phyloP scores from a whole-genome alignment of 768 basidiomycete species.

The Tylopilus rubrobrunneus region DNA sequence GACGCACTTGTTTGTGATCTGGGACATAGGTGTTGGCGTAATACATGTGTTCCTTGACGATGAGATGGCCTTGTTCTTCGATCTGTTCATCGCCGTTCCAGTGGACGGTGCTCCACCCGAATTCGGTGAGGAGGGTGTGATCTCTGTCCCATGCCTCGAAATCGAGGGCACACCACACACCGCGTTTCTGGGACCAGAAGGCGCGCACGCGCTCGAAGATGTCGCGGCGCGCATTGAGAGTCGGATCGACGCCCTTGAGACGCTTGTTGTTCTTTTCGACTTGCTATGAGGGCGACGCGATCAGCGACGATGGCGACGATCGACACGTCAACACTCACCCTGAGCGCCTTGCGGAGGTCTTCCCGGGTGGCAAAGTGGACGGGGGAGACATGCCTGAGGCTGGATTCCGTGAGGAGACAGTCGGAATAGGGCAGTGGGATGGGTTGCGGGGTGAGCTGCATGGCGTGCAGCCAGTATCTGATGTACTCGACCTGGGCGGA shows the following conservation, averaged over 20 bases:
- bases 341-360: conserved; percentile 55
- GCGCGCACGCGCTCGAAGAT: conserved; percentile 66
- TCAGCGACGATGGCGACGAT: not conserved
- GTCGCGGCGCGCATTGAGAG: conserved; percentile 52
- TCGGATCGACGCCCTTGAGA: conserved; percentile 59
- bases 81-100: conserved; percentile 53
- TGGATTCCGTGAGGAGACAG: conserved; percentile 60
- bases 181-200: conserved; percentile 58
- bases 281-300: conserved; percentile 37
- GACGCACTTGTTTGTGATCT: conserved; percentile 53
- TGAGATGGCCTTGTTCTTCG: conserved; percentile 53
- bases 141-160: conserved; percentile 84
- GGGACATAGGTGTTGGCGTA: conserved; percentile 65
- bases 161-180: conserved; percentile 76
- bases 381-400: conserved; percentile 56
- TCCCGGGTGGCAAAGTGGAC: conserved; percentile 52
- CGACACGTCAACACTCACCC: conserved; percentile 37
- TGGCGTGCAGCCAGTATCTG: conserved; percentile 78
- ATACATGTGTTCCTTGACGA: conserved; percentile 56
- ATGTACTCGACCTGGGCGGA: conserved; percentile 83
- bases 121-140: conserved; percentile 71
- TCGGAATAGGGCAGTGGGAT: conserved; percentile 78
- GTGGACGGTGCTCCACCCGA: conserved; percentile 65
- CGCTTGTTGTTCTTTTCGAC: conserved; percentile 80
- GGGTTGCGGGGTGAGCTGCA: conserved; percentile 57